These are phyloP conservation scores for Backusella mclennaniae DNA, from an alignment of 192 early-diverging fungal genomes.

Conservation along the genomic window DNA sequence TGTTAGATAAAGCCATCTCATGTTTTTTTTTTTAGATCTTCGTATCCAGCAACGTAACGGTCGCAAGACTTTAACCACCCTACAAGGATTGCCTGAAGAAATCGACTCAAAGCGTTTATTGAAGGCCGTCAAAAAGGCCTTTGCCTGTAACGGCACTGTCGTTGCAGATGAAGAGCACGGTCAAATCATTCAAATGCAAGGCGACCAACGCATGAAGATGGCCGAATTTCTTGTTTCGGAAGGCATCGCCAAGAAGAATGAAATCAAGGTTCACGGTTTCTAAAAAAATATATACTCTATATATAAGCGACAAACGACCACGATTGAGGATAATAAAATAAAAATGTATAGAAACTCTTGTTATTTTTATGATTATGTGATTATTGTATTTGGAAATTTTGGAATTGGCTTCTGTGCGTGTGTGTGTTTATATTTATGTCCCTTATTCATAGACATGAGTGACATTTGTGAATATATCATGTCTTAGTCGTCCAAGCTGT, in stretches of 20 bases:
- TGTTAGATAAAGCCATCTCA: too few relatives aligned
- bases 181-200: slow-evolving; percentile 90
- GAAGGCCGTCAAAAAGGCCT: slow-evolving; percentile 96
- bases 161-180: slow-evolving; percentile 91
- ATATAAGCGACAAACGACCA: background rate
- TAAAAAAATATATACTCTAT: slow-evolving; percentile 41
- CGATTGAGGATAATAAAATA: background rate
- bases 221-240: slow-evolving; percentile 74
- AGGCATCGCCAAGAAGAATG: slow-evolving; percentile 79
- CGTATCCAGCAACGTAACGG: slow-evolving; percentile 97
- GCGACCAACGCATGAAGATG: slow-evolving; percentile 90
- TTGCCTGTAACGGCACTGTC: slow-evolving; percentile 96
- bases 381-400: too few relatives aligned
- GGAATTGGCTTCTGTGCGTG: too few relatives aligned
- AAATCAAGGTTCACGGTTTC: slow-evolving; percentile 97
- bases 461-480: too few relatives aligned
- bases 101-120: slow-evolving; percentile 89
- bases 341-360: background rate
- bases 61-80: slow-evolving; percentile 94
- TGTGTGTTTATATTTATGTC: too few relatives aligned
- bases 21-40: slow-evolving; percentile 64
- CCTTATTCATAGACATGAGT: too few relatives aligned
- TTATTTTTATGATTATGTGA: background rate
- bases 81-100: slow-evolving; percentile 85
- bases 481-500: too few relatives aligned